A percentile compares a stretch with the other conserved stretches of the same genome.
Conservation (phyloP, 2,329 filamentous ascomycete genomes). For the Calonectria pseudoturangicola region DNA sequence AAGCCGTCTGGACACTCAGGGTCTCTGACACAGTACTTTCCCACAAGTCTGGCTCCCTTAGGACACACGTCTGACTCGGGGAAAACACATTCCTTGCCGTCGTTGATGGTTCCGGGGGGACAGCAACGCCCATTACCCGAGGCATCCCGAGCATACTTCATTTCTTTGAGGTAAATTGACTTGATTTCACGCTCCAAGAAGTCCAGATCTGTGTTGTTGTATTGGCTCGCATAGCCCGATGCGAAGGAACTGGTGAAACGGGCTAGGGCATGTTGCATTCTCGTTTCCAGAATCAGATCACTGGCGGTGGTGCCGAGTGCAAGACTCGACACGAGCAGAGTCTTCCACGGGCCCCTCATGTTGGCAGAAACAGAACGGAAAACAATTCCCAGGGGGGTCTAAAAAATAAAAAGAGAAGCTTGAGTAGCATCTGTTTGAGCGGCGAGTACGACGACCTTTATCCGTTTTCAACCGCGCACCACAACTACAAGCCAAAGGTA, state of each 20-base stretch:
- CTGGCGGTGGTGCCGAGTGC: background rate
- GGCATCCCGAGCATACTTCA: background rate
- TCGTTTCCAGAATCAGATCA: background rate
- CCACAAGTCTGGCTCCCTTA: background rate
- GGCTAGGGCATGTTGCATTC: background rate
- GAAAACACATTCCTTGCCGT: constrained; percentile 6
- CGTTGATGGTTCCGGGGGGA: constrained; percentile 11
- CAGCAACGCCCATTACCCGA: background rate
- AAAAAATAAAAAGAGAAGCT: background rate
- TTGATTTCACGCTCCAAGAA: background rate
- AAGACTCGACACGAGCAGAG: constrained; percentile 8
- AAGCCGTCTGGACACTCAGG: background rate
- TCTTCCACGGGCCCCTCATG: constrained; percentile 11
- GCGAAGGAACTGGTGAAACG: background rate
- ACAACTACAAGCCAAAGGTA: background rate
- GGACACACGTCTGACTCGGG: constrained; percentile 2
- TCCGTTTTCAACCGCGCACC: background rate
- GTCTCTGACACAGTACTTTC: background rate
- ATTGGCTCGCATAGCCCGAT: too few species aligned
- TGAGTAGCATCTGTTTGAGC: background rate
- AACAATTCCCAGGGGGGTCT: too few species aligned
- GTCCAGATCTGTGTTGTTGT: background rate
- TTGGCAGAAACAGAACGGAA: background rate
- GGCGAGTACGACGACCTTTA: background rate
- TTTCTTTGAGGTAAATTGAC: background rate